Evolutionary conservation across 192 early-diverging fungal genomes (phyloP), one percentile per base, ranked within the genome.

Genomic region (Gonapodya prolifera): DNA sequence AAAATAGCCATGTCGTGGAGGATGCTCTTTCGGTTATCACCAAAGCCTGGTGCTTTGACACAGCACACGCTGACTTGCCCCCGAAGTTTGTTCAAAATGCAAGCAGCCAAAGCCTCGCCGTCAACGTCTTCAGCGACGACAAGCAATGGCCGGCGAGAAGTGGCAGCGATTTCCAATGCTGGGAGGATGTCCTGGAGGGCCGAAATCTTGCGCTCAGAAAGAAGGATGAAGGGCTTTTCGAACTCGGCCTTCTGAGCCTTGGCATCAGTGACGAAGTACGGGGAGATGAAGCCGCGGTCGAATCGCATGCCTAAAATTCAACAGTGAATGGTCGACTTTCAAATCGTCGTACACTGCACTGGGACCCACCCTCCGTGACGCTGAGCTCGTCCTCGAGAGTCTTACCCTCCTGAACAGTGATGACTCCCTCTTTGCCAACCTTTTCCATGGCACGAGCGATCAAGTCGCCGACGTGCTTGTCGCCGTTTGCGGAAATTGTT

Each of bases 361-460:
- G 45, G n/a, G 2, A 77, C 77, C 29, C 30, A 84, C 96, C 96
- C 87, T 99, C 98, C 74, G 98, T 99, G 86, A 99, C 93, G 82
- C 96, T 96, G 61, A 99, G 88, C 88, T 99, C 96, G 83, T 99
- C 98, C n/a, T 94, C 91, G 76, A 98, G 92, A 70, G 98, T 99
- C 89, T 98, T 99, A 81, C 98, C 98, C 85, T 98, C 98, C 90
- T 97, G 95, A 82, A 97, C 94, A 1, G 97, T 99, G 85, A 99
- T 99, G 35, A 98, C 98, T 79, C 98, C 98, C 87, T 99, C 98
- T 88, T 99, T 99, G 78, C 98, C 98, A 78, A 99, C 98, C 91
- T 98, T 98, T 86, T 99, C 97, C 98, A 99, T 99, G 34, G 98
- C 98, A 79, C 94, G 93, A 74, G 98, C 96, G 87, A 99, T 96